Evolutionary conservation across 2,329 filamentous ascomycete genomes (phyloP).

Genomic region (Venturia nashicola): DNA sequence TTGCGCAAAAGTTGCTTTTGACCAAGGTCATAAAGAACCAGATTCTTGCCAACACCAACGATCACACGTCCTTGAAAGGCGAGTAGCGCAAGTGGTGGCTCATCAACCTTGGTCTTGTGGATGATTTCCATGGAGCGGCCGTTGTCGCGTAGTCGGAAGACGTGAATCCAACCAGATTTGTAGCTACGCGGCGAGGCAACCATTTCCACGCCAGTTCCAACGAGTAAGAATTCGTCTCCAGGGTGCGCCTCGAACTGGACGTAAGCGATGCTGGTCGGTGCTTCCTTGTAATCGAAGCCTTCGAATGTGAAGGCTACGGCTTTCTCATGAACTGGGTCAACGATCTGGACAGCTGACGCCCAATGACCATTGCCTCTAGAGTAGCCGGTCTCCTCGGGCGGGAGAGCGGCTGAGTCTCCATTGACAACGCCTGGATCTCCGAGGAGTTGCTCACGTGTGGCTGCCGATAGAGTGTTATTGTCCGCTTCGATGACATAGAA

Average conservation of each 20-base stretch:
- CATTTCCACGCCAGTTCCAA: constrained; percentile 90
- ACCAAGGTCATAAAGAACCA: constrained; percentile 86
- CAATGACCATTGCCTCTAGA: constrained; percentile 74
- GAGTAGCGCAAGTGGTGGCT: constrained; percentile 81
- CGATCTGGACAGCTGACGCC: constrained; percentile 88
- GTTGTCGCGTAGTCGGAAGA: constrained; percentile 79
- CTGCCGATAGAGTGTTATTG: constrained; percentile 75
- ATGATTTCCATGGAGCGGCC: constrained; percentile 88
- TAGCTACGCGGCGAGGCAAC: constrained; percentile 63
- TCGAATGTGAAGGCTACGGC: constrained; percentile 66
- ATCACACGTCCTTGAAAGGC: constrained; percentile 83
- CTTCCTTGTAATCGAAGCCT: constrained; percentile 80
- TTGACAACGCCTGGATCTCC: constrained; percentile 59
- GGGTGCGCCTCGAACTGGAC: constrained; percentile 83
- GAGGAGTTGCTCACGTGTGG: constrained; percentile 63
- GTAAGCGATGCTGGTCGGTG: constrained; percentile 72
- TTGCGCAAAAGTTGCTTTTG: constrained; percentile 89
- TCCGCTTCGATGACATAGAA: constrained; percentile 95
- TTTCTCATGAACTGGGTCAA: constrained; percentile 58
- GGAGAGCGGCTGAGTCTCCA: constrained; percentile 53
- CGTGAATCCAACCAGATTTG: constrained; percentile 73
- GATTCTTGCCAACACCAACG: constrained; percentile 69
- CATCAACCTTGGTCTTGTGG: constrained; percentile 87
- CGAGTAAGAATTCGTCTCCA: constrained; percentile 79
- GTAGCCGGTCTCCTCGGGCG: constrained; percentile 79